Evolutionary conservation across 1,284 basidiomycete species (phyloP).

Genomic region (Puccinia novopanici): DNA sequence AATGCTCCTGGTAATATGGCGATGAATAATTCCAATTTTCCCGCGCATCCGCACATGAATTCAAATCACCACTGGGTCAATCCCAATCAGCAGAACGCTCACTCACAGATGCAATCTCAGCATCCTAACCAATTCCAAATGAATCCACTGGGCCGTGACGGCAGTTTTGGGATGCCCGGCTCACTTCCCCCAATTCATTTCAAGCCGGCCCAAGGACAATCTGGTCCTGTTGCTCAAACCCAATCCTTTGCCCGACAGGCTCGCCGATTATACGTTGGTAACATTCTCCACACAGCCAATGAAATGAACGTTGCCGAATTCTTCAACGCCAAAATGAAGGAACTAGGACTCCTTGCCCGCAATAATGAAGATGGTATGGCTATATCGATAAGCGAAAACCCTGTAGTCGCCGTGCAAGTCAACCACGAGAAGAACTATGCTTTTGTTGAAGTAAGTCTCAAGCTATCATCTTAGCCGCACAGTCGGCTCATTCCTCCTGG

Average conservation of each 20-base stretch:
- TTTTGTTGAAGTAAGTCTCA: slow-evolving; percentile 76
- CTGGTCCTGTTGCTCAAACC: slow-evolving; percentile 44
- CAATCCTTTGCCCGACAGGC: slow-evolving; percentile 72
- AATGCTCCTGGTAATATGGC: slow-evolving; percentile 52
- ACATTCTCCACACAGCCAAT: slow-evolving; percentile 86
- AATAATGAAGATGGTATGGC: slow-evolving; percentile 62
- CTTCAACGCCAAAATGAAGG: slow-evolving; percentile 93
- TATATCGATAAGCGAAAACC: slow-evolving; percentile 63
- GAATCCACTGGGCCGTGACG: slow-evolving; percentile 57
- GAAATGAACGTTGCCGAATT: slow-evolving; percentile 85
- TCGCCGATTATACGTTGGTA: slow-evolving; percentile 91
- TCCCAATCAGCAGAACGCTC: slow-evolving; percentile 64
- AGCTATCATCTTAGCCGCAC: neutral
- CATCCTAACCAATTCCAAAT: slow-evolving; percentile 68
- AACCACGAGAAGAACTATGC: slow-evolving; percentile 98
- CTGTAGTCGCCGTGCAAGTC: slow-evolving; percentile 87
- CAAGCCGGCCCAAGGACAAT: slow-evolving; percentile 54
- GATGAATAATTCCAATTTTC: slow-evolving; percentile 31
- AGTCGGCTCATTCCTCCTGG: neutral
- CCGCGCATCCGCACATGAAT: slow-evolving; percentile 52
- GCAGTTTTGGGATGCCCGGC: slow-evolving; percentile 52
- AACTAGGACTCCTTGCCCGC: slow-evolving; percentile 71
- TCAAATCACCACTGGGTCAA: slow-evolving; percentile 64
- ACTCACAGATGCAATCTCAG: slow-evolving; percentile 69
- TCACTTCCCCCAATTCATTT: slow-evolving; percentile 56